These are phyloP conservation scores for Nemania serpens DNA, from an alignment of 2,329 filamentous ascomycete genomes.

Conservation along the genomic window DNA sequence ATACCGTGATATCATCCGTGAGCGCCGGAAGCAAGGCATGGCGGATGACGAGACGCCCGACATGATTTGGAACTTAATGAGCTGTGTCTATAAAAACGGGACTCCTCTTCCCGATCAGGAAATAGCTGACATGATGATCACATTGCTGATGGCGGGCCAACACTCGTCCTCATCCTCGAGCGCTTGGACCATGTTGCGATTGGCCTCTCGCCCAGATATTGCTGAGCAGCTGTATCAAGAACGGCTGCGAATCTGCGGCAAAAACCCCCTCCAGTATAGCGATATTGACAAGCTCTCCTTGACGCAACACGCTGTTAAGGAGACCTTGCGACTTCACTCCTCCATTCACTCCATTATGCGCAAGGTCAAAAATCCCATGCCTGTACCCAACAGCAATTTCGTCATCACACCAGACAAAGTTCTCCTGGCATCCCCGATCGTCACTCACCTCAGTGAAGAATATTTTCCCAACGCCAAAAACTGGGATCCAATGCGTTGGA, in stretches of 20 bases:
- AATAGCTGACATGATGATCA: constrained; percentile 86
- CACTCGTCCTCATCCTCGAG: constrained; percentile 80
- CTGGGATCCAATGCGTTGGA: constrained; percentile 71
- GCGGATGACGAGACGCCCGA: constrained; percentile 56
- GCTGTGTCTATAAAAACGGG: constrained; percentile 76
- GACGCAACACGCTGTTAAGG: constrained; percentile 68
- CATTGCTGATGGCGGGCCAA: constrained; percentile 81
- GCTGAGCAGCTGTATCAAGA: constrained; percentile 73
- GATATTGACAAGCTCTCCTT: constrained; percentile 65
- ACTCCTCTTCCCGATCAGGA: constrained; percentile 71
- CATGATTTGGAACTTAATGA: constrained; percentile 83
- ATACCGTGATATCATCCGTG: constrained; percentile 72
- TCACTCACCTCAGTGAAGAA: constrained; percentile 54
- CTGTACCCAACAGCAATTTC: constrained; percentile 60
- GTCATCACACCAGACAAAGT: constrained; percentile 58
- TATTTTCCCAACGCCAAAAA: constrained; percentile 63
- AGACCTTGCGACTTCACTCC: constrained; percentile 73
- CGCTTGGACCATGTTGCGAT: constrained; percentile 75
- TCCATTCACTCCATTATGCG: constrained; percentile 77
- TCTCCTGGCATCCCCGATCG: constrained; percentile 49
- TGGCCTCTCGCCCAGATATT: constrained; percentile 72
- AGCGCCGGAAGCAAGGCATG: constrained; percentile 52
- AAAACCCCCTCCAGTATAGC: constrained; percentile 58
- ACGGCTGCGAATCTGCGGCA: constrained; percentile 61
- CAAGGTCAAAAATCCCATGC: constrained; percentile 70